Base-by-base conservation (phyloP, 169 alveolate species). In the Pseudocohnilembus persalinus region DNA sequence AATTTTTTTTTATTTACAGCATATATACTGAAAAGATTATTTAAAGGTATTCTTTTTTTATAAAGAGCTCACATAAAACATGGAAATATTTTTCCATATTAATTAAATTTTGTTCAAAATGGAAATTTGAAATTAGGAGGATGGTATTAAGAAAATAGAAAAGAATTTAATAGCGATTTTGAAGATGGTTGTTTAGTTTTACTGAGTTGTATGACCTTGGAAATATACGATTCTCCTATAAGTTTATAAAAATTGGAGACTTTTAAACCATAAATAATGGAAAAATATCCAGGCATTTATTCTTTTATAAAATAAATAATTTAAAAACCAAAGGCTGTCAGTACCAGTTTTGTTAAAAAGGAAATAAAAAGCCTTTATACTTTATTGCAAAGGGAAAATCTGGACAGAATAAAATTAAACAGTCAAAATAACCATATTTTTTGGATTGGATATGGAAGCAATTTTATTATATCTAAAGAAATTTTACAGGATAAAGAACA, bases 111-210 rank as follows among this genome's bases (percentile, higher is more conserved):
- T 29, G 74, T 85, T 11, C 73, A 82, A 33, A 63, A 75, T 29
- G 90, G 87, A 0, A 29, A 35, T 32, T 28, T 86, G 49, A 86
- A 82, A 75, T 29, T 86, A 29, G 83, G 87, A 31, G 90, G 90
- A 25, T 86, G 90, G 90, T 86, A 86, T 74, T 78, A 80, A 29
- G 87, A 83, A 29, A 86, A 86, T 75, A 80, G 87, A 31, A 76
- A 74, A 26, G 68, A 74, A 30, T 86, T 86, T n/a, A 27, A 75
- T 34, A 74, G 80, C 11, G 90, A 86, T 81, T 29, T 86, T 74
- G 68, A 72, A n/a, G 84, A 79, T 79, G 84, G 76, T n/a, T 79
- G 84, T 20, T 29, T 63, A 63, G 63, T 79, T 15, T 49, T 79
- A 1, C 63, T 34, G 30, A 20, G 64, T n/a, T 29, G 32, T n/a